phyloP scores from a whole-genome alignment of 305 asterid genomes.

The Ruellia speciosa region DNA sequence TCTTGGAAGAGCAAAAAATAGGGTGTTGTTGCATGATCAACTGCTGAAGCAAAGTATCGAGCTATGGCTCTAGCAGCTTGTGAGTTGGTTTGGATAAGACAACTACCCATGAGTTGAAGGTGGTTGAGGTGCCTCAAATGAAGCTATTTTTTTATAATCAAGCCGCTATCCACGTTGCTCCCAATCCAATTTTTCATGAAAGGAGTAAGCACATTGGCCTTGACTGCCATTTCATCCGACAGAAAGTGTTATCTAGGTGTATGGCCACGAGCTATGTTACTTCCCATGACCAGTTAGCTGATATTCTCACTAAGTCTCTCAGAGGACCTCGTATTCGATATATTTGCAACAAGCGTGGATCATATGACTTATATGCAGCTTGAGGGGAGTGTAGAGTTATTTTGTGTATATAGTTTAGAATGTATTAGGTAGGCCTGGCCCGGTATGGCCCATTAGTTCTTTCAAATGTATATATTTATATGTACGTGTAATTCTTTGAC shows the following conservation, averaged over 20 bases:
- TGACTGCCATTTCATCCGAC: not conserved
- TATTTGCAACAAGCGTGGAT: too few species aligned
- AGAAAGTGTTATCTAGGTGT: not conserved
- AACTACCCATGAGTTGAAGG: too few species aligned
- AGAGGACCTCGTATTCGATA: too few species aligned
- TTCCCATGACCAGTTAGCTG: not conserved
- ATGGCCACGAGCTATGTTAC: not conserved
- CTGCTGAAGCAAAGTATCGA: too few species aligned
- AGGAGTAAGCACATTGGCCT: not conserved
- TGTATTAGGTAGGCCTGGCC: too few species aligned
- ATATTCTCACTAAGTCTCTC: not conserved
- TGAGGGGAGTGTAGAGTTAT: too few species aligned
- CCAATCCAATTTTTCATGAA: not conserved
- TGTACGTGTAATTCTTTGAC: too few species aligned
- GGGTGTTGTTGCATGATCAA: not conserved
- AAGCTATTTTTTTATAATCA: not conserved
- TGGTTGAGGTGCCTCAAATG: not conserved
- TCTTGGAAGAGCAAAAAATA: not conserved
- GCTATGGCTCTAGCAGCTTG: not conserved
- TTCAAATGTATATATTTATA: too few species aligned
- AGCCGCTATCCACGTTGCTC: not conserved
- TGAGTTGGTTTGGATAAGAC: too few species aligned
- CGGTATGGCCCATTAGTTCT: too few species aligned
- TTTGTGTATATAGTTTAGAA: too few species aligned
- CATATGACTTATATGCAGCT: too few species aligned